Evolutionary conservation across 2,329 filamentous ascomycete genomes (phyloP).

Genomic region (Fulvia fulva): DNA sequence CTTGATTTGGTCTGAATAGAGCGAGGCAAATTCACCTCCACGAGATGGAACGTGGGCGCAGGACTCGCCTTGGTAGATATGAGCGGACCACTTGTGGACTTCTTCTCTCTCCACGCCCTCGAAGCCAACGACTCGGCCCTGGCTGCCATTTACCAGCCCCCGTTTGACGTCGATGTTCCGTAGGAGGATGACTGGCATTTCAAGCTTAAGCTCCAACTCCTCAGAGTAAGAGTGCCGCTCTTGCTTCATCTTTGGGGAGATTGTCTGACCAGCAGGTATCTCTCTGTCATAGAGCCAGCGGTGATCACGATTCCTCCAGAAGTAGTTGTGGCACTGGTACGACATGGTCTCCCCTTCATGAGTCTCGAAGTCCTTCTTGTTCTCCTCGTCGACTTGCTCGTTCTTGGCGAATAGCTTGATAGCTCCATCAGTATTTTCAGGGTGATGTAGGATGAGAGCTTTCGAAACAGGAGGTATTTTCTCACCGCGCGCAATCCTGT

Average conservation of each 20-base stretch:
- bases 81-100: not conserved
- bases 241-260: constrained; percentile 40
- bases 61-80: not conserved
- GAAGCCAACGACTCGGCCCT: constrained; percentile 44
- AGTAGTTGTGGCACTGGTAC: constrained; percentile 17
- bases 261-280: not conserved
- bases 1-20: constrained; percentile 38
- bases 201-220: constrained; percentile 3
- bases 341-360: constrained; percentile 12
- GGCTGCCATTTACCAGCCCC: constrained; percentile 48
- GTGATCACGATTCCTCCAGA: not conserved
- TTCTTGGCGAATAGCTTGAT: constrained; percentile 45
- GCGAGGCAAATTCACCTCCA: constrained; percentile 37
- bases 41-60: constrained; percentile 14
- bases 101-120: not conserved
- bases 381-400: constrained; percentile 35
- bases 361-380: constrained; percentile 28
- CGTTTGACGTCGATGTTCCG: constrained; percentile 44
- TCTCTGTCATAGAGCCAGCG: not conserved
- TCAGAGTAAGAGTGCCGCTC: constrained; percentile 4
- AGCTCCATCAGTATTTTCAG: constrained; percentile 45
- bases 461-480: not conserved
- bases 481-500: not conserved
- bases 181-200: constrained; percentile 47
- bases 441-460: not conserved